These are phyloP conservation scores for Sporothrix pallida DNA, from an alignment of 2,329 filamentous ascomycete genomes.

Conservation along the genomic window DNA sequence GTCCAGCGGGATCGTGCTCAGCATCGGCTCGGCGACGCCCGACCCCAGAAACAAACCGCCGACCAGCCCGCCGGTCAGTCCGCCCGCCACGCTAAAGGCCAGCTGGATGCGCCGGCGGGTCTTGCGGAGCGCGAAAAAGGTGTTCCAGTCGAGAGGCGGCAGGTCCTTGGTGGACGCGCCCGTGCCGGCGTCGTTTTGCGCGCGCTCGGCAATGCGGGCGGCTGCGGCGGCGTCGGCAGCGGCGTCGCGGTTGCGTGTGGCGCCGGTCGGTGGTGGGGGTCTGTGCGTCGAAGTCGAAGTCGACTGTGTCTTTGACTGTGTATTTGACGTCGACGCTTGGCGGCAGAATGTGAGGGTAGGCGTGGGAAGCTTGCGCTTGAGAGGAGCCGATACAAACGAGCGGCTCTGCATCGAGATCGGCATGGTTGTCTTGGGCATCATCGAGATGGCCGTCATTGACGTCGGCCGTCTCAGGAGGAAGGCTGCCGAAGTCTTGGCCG, in stretches of 20 bases:
- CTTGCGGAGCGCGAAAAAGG: conserved; percentile 88
- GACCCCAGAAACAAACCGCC: conserved; percentile 72
- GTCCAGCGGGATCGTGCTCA: conserved; percentile 79
- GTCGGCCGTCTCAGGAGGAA: not conserved
- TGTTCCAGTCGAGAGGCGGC: conserved; percentile 78
- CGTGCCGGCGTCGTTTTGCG: conserved; percentile 14
- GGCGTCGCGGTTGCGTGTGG: conserved; percentile 36
- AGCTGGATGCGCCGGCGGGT: conserved; percentile 84
- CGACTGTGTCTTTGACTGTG: not conserved
- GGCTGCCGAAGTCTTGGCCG: not conserved
- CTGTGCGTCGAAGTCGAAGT: not conserved
- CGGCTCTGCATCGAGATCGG: not conserved
- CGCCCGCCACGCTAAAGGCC: conserved; percentile 72
- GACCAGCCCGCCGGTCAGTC: conserved; percentile 64
- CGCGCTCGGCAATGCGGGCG: conserved; percentile 27
- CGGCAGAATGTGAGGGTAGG: too few species aligned
- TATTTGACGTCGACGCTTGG: too few species aligned
- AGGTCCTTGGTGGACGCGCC: conserved; percentile 40
- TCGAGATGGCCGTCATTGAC: not conserved
- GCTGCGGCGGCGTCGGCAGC: conserved; percentile 38
- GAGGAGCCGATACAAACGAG: not conserved
- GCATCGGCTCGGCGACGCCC: conserved; percentile 72
- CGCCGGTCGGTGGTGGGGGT: conserved; percentile 16
- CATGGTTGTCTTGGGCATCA: not conserved
- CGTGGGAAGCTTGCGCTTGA: conserved; percentile 27